Base-by-base conservation (phyloP, 2,329 filamentous ascomycete genomes). In the Aspergillus vadensis region DNA sequence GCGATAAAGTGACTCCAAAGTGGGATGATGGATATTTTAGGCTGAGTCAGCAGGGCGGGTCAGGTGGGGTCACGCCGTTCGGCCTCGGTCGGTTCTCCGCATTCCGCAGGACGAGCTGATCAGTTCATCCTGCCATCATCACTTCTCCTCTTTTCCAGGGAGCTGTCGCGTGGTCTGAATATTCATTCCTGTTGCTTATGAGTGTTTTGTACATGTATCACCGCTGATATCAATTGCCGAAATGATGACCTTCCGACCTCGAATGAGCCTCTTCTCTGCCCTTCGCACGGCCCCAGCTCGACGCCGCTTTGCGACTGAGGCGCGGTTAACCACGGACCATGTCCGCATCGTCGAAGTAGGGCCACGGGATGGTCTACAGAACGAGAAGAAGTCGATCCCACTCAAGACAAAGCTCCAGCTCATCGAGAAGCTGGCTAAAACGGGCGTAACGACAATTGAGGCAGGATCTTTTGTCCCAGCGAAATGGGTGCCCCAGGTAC, bases 321-420 rank as follows among this genome's bases (percentile, higher is more conserved):
- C 74, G 69, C 74, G 74, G 71, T 69, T 75, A 71, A 70, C 74
- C 51, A 76, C 79, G 69, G 80, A 81, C 64, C 79, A 81, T 69
- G 81, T 83, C 60, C 79, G 80, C 65, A 80, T 84, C 65, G 78
- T 84, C 21, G 82, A 85, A 73, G 82, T 84, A 30, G 81, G 82
- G 3, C 79, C 82, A 56, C 76, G 82, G 61, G 82, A 84, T 73
- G 82, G 82, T 15, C 71, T 84, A 49, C 82, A 84, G 67, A 84
- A 84, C 62, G 82, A 84, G 66, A 81, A 81, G 64, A 80, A 77
- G 32, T 69, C 78, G 1, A 81, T 84, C 30, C 68, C 80, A 15
- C 71, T 82, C 44, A 70, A 78, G 41, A 81, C 77, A 4, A 84
- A 84, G 67, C 68, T 84, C 21, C 75, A 82, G 50, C 72, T 84